Evolutionary conservation across 2,329 filamentous ascomycete genomes (phyloP).

Genomic region (Aspergillus puulaauensis): DNA sequence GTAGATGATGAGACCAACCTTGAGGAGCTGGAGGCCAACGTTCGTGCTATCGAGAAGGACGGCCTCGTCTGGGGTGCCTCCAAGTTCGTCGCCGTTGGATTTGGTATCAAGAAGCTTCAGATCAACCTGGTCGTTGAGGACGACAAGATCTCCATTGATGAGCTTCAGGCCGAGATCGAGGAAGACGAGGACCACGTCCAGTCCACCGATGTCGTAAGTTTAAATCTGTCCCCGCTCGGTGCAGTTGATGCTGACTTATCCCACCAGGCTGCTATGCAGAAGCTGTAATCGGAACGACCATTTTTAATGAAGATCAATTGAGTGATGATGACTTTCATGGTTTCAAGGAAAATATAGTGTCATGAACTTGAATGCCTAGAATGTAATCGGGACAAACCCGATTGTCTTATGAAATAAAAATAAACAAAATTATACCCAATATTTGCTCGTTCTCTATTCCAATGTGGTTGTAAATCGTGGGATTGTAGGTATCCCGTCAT

Average conservation of each 20-base stretch:
- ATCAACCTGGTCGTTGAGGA: slow-evolving; percentile 98
- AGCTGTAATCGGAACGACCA: slow-evolving; percentile 64
- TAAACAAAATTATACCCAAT: slow-evolving; percentile 21
- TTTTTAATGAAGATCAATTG: slow-evolving; percentile 31
- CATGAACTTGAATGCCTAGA: slow-evolving; percentile 35
- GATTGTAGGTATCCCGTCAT: neutral
- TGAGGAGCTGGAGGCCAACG: slow-evolving; percentile 73
- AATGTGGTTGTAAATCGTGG: neutral
- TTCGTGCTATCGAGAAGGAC: slow-evolving; percentile 83
- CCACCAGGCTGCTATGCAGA: slow-evolving; percentile 73
- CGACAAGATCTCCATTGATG: slow-evolving; percentile 85
- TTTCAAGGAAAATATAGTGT: slow-evolving; percentile 34
- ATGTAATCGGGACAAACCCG: slow-evolving; percentile 22
- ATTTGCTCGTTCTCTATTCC: neutral
- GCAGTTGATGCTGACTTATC: slow-evolving; percentile 16
- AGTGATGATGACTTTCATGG: slow-evolving; percentile 39
- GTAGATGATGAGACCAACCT: slow-evolving; percentile 92
- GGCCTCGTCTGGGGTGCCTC: slow-evolving; percentile 95
- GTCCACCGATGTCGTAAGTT: slow-evolving; percentile 76
- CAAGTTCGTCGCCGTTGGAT: slow-evolving; percentile 86
- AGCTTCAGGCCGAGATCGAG: slow-evolving; percentile 83
- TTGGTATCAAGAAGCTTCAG: slow-evolving; percentile 99
- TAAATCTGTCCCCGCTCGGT: neutral
- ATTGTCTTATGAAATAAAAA: slow-evolving; percentile 33
- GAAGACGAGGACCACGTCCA: slow-evolving; percentile 94